Conservation (phyloP, 176 grass and related monocot species). For the Chrysopogon serrulatus region DNA sequence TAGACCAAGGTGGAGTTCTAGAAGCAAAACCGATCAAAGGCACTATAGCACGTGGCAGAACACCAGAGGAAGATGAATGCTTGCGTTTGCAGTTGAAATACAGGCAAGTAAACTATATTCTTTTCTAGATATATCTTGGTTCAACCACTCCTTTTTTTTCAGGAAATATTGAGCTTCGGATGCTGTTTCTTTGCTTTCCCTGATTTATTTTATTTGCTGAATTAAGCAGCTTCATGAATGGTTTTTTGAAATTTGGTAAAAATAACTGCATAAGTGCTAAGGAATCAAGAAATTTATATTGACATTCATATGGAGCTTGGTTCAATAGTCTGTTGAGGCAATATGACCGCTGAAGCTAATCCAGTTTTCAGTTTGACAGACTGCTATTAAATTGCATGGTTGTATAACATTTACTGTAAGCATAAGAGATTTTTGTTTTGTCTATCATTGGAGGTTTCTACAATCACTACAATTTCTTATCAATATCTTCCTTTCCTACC, state of each 20-base stretch:
- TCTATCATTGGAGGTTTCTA: not conserved
- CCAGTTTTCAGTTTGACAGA: not conserved
- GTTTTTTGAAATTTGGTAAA: not conserved
- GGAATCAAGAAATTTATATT: not conserved
- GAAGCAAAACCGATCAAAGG: conserved; percentile 99
- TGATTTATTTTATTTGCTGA: conserved; percentile 17
- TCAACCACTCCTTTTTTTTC: not conserved
- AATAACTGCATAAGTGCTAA: not conserved
- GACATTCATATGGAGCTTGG: not conserved
- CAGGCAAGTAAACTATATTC: conserved; percentile 45
- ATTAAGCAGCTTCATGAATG: not conserved
- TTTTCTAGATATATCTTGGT: not conserved
- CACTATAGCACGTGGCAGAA: conserved; percentile 87
- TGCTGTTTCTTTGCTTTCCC: not conserved
- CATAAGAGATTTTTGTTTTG: not conserved
- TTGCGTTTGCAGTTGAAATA: conserved; percentile 85
- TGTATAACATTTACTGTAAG: not conserved
- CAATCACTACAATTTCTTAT: not conserved
- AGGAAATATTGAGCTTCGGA: not conserved
- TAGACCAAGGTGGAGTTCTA: conserved; percentile 55
- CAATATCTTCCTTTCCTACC: not conserved
- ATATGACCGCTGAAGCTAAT: not conserved
- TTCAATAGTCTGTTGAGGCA: not conserved
- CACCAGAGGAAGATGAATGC: conserved; percentile 76
- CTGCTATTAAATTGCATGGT: not conserved